These are phyloP conservation scores for Peniophora sp. DNA, from an alignment of 1,284 basidiomycete genomes.

Conservation along the genomic window DNA sequence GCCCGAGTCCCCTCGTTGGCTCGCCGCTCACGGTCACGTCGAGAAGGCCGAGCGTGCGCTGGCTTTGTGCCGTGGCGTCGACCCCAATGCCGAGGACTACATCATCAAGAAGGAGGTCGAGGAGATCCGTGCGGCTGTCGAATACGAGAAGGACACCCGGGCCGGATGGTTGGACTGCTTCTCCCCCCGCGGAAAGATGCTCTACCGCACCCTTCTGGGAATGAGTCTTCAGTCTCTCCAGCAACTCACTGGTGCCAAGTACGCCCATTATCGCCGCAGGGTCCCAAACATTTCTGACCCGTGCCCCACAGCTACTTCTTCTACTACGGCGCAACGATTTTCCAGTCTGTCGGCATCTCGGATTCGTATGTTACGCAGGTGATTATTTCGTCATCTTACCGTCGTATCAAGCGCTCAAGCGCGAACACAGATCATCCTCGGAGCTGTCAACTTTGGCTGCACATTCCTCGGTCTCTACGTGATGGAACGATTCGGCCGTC, in stretches of 20 bases:
- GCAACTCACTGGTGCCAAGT: slow-evolving; percentile 62
- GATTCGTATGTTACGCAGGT: slow-evolving; percentile 65
- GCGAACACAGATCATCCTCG: slow-evolving; percentile 72
- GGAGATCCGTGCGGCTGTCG: slow-evolving; percentile 40
- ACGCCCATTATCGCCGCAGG: not conserved
- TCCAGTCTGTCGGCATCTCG: slow-evolving; percentile 57
- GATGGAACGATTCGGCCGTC: slow-evolving; percentile 62
- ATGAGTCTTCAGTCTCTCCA: slow-evolving; percentile 57
- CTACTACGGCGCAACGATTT: slow-evolving; percentile 68
- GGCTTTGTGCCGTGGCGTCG: slow-evolving; percentile 49
- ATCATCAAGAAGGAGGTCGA: slow-evolving; percentile 42
- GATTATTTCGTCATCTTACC: too few relatives aligned
- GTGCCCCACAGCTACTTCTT: slow-evolving; percentile 46
- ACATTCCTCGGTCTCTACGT: slow-evolving; percentile 66
- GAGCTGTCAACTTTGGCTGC: slow-evolving; percentile 62
- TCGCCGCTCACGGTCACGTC: slow-evolving; percentile 37
- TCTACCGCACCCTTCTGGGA: slow-evolving; percentile 57
- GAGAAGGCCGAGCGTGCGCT: slow-evolving; percentile 48
- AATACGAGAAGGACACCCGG: slow-evolving; percentile 36
- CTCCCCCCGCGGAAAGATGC: slow-evolving; percentile 38
- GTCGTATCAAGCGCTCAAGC: too few relatives aligned
- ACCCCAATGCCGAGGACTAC: slow-evolving; percentile 28
- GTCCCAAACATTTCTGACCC: too few relatives aligned
- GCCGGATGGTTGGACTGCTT: slow-evolving; percentile 61
- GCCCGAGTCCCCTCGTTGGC: slow-evolving; percentile 53